Base-by-base conservation (phyloP, 1,284 basidiomycete genomes). In the Pseudozyma tsukubaensis region DNA sequence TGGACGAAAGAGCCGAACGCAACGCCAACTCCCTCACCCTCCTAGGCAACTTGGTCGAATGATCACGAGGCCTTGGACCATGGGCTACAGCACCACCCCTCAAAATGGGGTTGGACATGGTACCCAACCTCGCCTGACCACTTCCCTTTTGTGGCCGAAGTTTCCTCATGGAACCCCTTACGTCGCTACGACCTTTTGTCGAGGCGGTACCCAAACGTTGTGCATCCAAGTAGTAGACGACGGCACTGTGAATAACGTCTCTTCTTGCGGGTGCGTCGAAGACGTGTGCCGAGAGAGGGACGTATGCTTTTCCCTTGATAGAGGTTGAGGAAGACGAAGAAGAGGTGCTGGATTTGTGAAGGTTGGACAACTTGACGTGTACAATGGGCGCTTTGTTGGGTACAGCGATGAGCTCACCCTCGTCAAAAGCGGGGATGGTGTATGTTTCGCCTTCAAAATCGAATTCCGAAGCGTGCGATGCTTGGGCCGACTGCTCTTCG, bases 1-100 rank as follows among this genome's bases (percentile, higher is more conserved):
- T 92, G 39, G 90, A 88, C 68, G 92, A 94, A 51, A 97, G 86
- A 1, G 93, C 93, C 45, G 94, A 91, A 29, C 92, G 89, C 88
- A 97, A 90, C n/a, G 94, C 95, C 88, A 97, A 91, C 80, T 93
- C 88, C 42, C 94, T 89, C 59, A 97, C 92, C 85, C 96, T 95
- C 65, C 94, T 89, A 10, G 93, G 92, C 14, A 98, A 88, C 70
- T 92, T 91, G 48, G 93, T 95, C 75, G 92, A 90, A 85, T 94
- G 95, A 85, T 97, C 92, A 58, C 94, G 89, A 0, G 93, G 93
- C 81, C 92, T 91, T 0, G 94, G 93, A 40, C 94, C 94, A 78
- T 94, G 94, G 3, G 93, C 93, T 34, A 92, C 90, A 78, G 94
- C 96, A 86, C 96, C 96, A 55, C 95, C 95, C 37, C 91, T 89